phyloP scores from a whole-genome alignment of 176 grass and related monocot genomes.

The Ananas comosus region DNA sequence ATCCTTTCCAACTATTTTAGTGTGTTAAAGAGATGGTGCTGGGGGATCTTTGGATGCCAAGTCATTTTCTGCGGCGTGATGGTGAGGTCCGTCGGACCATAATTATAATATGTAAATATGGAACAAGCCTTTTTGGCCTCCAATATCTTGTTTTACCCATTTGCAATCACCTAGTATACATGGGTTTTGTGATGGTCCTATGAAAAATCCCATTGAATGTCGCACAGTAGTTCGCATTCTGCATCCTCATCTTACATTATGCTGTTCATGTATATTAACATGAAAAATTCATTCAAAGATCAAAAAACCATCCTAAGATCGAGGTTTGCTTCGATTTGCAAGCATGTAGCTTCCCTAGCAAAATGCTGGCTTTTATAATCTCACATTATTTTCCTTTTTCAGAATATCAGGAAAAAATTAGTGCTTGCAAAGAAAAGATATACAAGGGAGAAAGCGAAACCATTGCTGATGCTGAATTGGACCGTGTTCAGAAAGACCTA shows the following conservation, averaged over 20 bases:
- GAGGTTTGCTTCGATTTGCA: background rate
- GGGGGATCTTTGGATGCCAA: too few relatives aligned
- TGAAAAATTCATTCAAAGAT: too few relatives aligned
- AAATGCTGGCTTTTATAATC: conserved; percentile 14
- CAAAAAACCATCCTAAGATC: background rate
- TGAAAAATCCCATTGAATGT: too few relatives aligned
- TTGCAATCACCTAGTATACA: background rate
- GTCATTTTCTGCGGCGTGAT: too few relatives aligned
- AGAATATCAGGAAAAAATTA: conserved; percentile 51
- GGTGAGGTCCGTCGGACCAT: too few relatives aligned
- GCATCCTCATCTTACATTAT: too few relatives aligned
- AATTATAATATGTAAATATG: background rate
- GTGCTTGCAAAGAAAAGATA: conserved; percentile 40
- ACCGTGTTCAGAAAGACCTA: conserved; percentile 34
- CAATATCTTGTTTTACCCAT: background rate
- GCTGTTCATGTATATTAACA: too few relatives aligned
- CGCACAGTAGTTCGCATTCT: too few relatives aligned
- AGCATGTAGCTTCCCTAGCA: background rate
- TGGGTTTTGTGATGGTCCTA: too few relatives aligned
- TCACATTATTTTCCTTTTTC: conserved; percentile 19
- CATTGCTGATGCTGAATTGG: conserved; percentile 46
- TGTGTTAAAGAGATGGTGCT: too few relatives aligned
- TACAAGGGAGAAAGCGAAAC: conserved; percentile 44
- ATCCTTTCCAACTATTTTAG: too few relatives aligned
- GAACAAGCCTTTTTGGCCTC: background rate